Conservation (phyloP, 192 early-diverging fungal species). For the Backusella morwellensis region DNA sequence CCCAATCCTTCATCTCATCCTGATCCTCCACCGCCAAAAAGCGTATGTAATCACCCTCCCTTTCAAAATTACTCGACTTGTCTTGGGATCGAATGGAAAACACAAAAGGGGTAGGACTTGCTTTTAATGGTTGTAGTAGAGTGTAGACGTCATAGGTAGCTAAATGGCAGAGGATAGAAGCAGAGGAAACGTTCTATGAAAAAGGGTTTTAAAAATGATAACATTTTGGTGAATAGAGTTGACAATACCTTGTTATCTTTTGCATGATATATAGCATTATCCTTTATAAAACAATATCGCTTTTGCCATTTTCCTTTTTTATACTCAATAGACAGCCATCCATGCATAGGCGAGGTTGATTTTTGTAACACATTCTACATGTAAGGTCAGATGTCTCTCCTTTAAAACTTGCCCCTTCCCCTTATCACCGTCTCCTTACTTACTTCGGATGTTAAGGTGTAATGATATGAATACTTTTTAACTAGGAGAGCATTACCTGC, state of each 20-base stretch:
- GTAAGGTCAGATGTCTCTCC: slow-evolving; percentile 9
- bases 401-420: not conserved
- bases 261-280: slow-evolving; percentile 63
- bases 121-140: slow-evolving; percentile 54
- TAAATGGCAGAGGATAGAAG: slow-evolving; percentile 54
- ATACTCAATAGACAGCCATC: slow-evolving; percentile 67
- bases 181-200: not conserved
- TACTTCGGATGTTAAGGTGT: slow-evolving; percentile 61
- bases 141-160: slow-evolving; percentile 85
- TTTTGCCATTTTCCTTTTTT: slow-evolving; percentile 88
- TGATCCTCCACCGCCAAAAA: slow-evolving; percentile 66
- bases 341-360: slow-evolving; percentile 38
- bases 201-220: not conserved
- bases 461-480: slow-evolving; percentile 69
- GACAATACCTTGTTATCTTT: slow-evolving; percentile 58
- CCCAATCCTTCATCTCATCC: slow-evolving; percentile 72
- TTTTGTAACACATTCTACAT: slow-evolving; percentile 25
- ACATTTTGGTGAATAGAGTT: no score
- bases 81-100: slow-evolving; percentile 86
- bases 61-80: slow-evolving; percentile 76
- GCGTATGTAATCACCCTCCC: slow-evolving; percentile 79
- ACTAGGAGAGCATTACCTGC: slow-evolving; percentile 74
- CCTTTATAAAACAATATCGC: slow-evolving; percentile 66
- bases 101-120: slow-evolving; percentile 74
- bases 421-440: not conserved